Conservation (phyloP, 495 filamentous ascomycete genomes). For the Glutinoglossum americanum region DNA sequence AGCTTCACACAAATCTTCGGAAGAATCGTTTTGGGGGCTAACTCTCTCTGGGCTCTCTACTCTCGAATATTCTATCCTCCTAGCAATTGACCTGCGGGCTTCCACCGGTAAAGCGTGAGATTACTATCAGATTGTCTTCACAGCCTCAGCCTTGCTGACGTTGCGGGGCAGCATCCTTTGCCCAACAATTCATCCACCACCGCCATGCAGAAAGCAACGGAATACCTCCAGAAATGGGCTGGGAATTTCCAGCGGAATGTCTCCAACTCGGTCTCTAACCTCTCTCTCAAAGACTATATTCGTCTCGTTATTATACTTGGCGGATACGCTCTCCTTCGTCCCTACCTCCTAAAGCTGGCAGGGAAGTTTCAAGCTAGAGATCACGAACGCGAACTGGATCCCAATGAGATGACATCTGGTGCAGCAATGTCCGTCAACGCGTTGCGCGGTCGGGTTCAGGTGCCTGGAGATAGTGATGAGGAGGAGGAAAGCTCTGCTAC, state of each 20-base stretch:
- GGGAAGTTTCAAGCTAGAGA: constrained; percentile 22
- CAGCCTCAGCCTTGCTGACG: neutral
- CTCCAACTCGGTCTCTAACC: neutral
- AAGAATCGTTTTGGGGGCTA: neutral
- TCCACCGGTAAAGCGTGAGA: neutral
- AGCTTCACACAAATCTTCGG: too few relatives aligned
- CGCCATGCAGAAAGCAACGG: neutral
- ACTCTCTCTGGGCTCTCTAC: neutral
- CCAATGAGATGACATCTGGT: constrained; percentile 11
- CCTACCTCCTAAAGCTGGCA: constrained; percentile 34
- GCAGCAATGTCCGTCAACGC: constrained; percentile 27
- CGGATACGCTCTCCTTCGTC: constrained; percentile 41
- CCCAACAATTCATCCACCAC: neutral
- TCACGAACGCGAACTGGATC: constrained; percentile 19
- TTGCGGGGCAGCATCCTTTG: neutral
- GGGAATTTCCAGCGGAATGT: constrained; percentile 2
- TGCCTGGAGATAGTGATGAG: constrained; percentile 34
- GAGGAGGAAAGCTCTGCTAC: constrained; percentile 33
- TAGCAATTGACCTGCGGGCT: neutral
- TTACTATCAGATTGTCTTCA: neutral
- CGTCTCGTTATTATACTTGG: constrained; percentile 37
- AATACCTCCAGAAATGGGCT: neutral
- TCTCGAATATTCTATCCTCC: neutral
- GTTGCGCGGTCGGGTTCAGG: constrained; percentile 26
- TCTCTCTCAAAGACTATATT: constrained; percentile 35